Evolutionary conservation across 495 filamentous ascomycete species (phyloP).

Genomic region (Aspergillus panamensis): DNA sequence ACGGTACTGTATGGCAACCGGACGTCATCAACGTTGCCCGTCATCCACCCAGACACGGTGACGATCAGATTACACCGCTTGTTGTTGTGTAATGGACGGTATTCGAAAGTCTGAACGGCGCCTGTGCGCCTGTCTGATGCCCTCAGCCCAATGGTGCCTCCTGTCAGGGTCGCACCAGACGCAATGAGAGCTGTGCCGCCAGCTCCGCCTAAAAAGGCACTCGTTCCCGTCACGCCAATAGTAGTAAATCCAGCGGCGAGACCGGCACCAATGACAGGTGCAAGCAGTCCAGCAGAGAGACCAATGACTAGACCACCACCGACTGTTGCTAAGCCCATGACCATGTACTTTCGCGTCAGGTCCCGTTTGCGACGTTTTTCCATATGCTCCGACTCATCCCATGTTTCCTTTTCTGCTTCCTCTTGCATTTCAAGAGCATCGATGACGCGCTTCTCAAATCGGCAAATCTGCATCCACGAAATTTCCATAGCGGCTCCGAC

Average conservation of each 20-base stretch:
- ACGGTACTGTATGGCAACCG: slow-evolving; percentile 93
- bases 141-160: slow-evolving; percentile 76
- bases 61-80: slow-evolving; percentile 96
- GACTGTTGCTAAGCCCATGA: slow-evolving; percentile 97
- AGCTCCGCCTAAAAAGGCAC: slow-evolving; percentile 83
- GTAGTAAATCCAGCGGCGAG: slow-evolving; percentile 93
- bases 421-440: slow-evolving; percentile 98
- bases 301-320: slow-evolving; percentile 95
- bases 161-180: slow-evolving; percentile 80
- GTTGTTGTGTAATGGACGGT: slow-evolving; percentile 93
- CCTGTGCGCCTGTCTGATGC: slow-evolving; percentile 85
- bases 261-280: slow-evolving; percentile 91
- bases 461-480: slow-evolving; percentile 88
- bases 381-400: slow-evolving; percentile 96
- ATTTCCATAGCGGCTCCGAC: slow-evolving; percentile 77
- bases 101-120: slow-evolving; percentile 93
- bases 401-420: slow-evolving; percentile 86
- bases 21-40: slow-evolving; percentile 93
- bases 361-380: slow-evolving; percentile 77
- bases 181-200: slow-evolving; percentile 94
- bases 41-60: slow-evolving; percentile 97
- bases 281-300: slow-evolving; percentile 84
- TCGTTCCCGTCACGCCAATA: slow-evolving; percentile 87
- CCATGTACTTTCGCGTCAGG: slow-evolving; percentile 75
- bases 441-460: slow-evolving; percentile 96